phyloP scores from a whole-genome alignment of 2,329 filamentous ascomycete species.

The Beauveria sp. region DNA sequence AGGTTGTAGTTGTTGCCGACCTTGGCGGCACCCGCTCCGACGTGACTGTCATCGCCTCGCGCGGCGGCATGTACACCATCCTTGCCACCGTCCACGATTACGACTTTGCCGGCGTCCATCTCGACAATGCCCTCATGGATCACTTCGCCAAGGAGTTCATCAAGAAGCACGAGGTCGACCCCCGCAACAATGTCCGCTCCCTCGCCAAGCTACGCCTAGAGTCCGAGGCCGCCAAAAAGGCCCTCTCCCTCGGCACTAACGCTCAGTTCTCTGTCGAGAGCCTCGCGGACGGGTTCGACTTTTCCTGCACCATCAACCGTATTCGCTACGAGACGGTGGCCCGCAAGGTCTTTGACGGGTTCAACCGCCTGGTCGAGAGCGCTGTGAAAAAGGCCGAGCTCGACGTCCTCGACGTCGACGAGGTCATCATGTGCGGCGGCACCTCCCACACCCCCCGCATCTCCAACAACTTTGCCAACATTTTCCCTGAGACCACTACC shows the following conservation, averaged over 20 bases:
- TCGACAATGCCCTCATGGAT: conserved; percentile 89
- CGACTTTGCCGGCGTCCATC: conserved; percentile 75
- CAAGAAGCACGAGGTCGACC: conserved; percentile 91
- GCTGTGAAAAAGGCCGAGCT: conserved; percentile 87
- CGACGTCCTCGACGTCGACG: conserved; percentile 86
- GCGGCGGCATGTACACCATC: conserved; percentile 93
- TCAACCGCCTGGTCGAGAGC: conserved; percentile 76
- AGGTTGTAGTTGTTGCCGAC: conserved; percentile 85
- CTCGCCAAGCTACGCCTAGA: conserved; percentile 90
- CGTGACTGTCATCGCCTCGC: conserved; percentile 80
- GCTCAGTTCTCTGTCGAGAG: conserved; percentile 91
- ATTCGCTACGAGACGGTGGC: conserved; percentile 86
- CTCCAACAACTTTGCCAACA: conserved; percentile 65
- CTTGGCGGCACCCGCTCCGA: conserved; percentile 90
- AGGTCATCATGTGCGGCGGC: conserved; percentile 89
- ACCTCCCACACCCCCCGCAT: conserved; percentile 91
- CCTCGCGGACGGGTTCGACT: conserved; percentile 83
- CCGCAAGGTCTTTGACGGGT: conserved; percentile 78
- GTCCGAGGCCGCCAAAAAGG: conserved; percentile 85
- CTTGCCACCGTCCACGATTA: conserved; percentile 93
- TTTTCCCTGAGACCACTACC: conserved; percentile 74
- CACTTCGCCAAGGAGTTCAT: conserved; percentile 98
- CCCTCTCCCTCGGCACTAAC: conserved; percentile 78
- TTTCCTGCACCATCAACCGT: conserved; percentile 84
- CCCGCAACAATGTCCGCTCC: conserved; percentile 69